Base-by-base conservation (phyloP, 1,284 basidiomycete species). In the Malassezia vespertilionis region DNA sequence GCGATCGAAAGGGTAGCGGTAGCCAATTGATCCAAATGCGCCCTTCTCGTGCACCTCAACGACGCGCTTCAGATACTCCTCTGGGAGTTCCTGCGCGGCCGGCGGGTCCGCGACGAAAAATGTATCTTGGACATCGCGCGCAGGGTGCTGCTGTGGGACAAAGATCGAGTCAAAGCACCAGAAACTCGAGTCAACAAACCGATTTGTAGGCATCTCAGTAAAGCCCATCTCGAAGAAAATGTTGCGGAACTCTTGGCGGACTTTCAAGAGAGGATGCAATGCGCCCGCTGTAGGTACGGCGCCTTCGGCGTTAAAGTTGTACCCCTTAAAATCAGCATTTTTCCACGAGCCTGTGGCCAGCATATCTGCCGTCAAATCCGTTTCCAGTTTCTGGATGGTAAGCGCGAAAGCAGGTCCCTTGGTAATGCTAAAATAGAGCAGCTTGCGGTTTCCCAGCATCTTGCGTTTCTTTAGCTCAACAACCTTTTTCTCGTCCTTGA, bases 211-310 rank as follows among this genome's bases (percentile, higher is more conserved):
- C 93, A 99, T 99, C 74, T 99, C 93, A 47, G 88, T 83, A 75
- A 97, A 99, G 86, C 93, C 93, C 88, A 97, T 96, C 72, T 99
- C 93, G 62, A 99, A 80, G 78, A 99, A 99, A 68, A 97, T 96
- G 70, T 86, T 85, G 42, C 90, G 79, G 72, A 99, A 89, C 73
- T 99, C 93, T 72, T 97, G 91, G 44, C 93, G 79, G 27, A 99
- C 93, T 76, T 97, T 97, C 58, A 97, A 79, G 23, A 99, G 78
- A 5, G 91, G 93, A 72, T 97, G 93, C 26, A 97, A 76, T 10
- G 90, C 88, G 40, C 93, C 93, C 23, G 87, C 85, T 26, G 79
- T 79, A 3, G 89, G 83, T 4, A 83, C 83, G 31, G 83, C 80
- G 52, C 93, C 93, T 59, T 90, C 87, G 1, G 93, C 91, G 63